These are phyloP conservation scores for Brettanomyces bruxellensis DNA, from an alignment of 805 yeast species.

Conservation along the genomic window DNA sequence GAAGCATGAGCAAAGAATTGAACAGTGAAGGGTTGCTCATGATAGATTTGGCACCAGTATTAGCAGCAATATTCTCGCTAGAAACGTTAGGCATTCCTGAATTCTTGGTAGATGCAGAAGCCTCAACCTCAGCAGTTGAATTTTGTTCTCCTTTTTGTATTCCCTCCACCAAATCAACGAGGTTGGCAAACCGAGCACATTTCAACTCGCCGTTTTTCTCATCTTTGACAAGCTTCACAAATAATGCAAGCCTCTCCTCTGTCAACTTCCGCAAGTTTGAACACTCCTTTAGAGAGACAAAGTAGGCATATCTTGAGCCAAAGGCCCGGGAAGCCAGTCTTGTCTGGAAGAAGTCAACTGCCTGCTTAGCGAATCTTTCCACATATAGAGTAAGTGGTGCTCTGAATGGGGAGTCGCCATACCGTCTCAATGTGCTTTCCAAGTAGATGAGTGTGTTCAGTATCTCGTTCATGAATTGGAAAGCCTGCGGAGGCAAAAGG, in stretches of 20 bases:
- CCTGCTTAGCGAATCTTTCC: conserved; percentile 71
- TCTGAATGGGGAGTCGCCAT: conserved; percentile 82
- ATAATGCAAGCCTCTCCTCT: conserved; percentile 42
- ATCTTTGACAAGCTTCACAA: conserved; percentile 33
- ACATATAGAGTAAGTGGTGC: conserved; percentile 82
- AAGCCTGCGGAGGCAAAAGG: conserved; percentile 84
- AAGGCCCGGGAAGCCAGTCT: conserved; percentile 55
- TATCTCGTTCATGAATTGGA: conserved; percentile 82
- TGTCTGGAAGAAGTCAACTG: conserved; percentile 59
- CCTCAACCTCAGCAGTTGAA: conserved; percentile 30
- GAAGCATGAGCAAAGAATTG: conserved; percentile 31
- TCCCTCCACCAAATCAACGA: conserved; percentile 51
- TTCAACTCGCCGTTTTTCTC: conserved; percentile 46
- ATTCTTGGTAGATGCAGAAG: no score
- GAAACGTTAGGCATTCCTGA: no score
- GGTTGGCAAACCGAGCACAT: conserved; percentile 61
- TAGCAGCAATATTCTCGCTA: no score
- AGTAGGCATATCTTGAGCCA: conserved; percentile 61
- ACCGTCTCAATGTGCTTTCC: conserved; percentile 78
- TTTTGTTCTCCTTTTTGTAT: conserved; percentile 46
- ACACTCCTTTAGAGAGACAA: conserved; percentile 49
- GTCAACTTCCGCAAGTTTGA: conserved; percentile 47
- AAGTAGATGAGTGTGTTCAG: conserved; percentile 65
- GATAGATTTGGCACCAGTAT: no score
- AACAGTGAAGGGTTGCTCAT: conserved; percentile 19